phyloP scores from a whole-genome alignment of 2,329 filamentous ascomycete genomes.

The Cladosporium cucumerinum region DNA sequence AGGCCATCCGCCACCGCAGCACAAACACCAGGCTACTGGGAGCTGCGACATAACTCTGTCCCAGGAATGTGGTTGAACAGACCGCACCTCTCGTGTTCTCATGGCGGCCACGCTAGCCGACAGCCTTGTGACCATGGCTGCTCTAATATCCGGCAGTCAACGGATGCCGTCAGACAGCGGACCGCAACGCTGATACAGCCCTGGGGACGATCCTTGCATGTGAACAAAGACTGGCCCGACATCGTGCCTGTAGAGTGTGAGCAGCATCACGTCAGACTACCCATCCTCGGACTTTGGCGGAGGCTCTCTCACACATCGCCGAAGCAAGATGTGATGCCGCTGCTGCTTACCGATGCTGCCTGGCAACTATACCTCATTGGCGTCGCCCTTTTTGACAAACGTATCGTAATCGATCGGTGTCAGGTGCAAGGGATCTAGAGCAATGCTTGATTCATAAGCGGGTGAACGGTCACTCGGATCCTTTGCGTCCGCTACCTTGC shows the following conservation, averaged over 20 bases:
- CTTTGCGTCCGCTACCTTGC: slow-evolving; percentile 14
- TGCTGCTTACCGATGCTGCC: slow-evolving; percentile 9
- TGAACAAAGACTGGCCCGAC: not conserved
- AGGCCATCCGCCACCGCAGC: not conserved
- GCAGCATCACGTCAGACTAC: slow-evolving; percentile 14
- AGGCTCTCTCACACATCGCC: not conserved
- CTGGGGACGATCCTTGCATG: slow-evolving; percentile 7
- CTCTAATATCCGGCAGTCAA: not conserved
- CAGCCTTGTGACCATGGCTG: slow-evolving; percentile 9
- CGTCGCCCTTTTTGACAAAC: not conserved
- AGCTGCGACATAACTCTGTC: not conserved
- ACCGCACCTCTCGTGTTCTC: not conserved
- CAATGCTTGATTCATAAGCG: not conserved
- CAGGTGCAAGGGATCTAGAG: not conserved
- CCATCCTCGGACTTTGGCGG: slow-evolving; percentile 4
- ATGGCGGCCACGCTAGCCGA: not conserved
- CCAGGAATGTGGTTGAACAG: not conserved
- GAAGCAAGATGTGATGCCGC: not conserved
- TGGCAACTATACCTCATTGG: not conserved
- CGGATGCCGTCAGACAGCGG: not conserved
- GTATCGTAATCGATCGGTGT: not conserved
- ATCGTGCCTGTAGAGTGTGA: not conserved
- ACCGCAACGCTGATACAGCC: slow-evolving; percentile 3
- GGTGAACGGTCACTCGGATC: slow-evolving; percentile 30
- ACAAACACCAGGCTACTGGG: not conserved